Percentiles rank a stretch among this genome's conserved stretches.
These are phyloP conservation scores for Pythium myriotylum DNA, from an alignment of 352 stramenopile species.

Conservation along the genomic window DNA sequence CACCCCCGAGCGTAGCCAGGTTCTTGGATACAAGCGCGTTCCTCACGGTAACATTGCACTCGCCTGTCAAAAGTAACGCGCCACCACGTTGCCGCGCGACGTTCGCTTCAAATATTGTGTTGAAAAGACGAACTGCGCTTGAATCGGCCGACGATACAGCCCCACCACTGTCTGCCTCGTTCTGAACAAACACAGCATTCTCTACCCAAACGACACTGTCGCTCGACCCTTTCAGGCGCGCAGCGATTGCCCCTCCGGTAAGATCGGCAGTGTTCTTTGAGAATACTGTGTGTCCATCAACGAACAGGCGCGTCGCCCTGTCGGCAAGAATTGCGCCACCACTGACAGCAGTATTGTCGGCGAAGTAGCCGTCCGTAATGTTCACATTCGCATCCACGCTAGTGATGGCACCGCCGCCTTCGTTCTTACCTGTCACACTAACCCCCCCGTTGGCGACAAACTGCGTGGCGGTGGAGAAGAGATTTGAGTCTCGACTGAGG, in stretches of 20 bases:
- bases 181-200: neutral
- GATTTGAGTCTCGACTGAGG: conserved; percentile 46
- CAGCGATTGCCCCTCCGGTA: conserved; percentile 43
- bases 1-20: conserved; percentile 37
- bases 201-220: conserved; percentile 5
- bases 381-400: conserved; percentile 40
- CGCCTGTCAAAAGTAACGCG: conserved; percentile 37
- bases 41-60: conserved; percentile 25
- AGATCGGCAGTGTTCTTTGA: conserved; percentile 48
- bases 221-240: conserved; percentile 15
- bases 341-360: conserved; percentile 51
- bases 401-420: conserved; percentile 54
- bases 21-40: conserved; percentile 33
- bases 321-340: conserved; percentile 51
- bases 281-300: conserved; percentile 36
- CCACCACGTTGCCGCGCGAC: conserved; percentile 41
- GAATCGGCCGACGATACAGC: conserved; percentile 5
- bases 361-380: conserved; percentile 34
- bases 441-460: conserved; percentile 49
- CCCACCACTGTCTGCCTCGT: conserved; percentile 6
- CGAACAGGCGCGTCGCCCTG: conserved; percentile 27
- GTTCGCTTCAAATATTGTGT: conserved; percentile 42
- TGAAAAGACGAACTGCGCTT: neutral
- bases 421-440: conserved; percentile 53
- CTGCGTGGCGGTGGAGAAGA: conserved; percentile 23